A percentile compares a stretch with the other conserved stretches of the same genome.
Evolutionary conservation across 129 eudicot genomes (phyloP).

Genomic region (Lactuca saligna): DNA sequence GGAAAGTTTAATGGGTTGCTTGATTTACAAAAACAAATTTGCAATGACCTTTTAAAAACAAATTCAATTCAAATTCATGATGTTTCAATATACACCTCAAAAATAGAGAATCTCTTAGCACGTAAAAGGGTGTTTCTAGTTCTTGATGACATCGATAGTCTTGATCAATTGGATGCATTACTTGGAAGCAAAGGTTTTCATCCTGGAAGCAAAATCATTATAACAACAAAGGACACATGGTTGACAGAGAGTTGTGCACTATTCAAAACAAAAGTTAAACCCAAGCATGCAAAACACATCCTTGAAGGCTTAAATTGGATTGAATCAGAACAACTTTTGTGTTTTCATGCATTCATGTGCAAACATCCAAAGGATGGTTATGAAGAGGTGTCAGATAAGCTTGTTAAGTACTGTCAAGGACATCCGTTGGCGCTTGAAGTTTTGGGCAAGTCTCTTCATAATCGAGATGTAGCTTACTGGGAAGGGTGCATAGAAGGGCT

Average conservation of each 20-base stretch:
- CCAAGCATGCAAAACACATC: constrained; percentile 1
- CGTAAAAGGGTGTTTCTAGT: background rate
- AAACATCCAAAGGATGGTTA: constrained; percentile 1
- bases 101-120: background rate
- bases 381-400: constrained; percentile 20
- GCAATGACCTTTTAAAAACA: constrained; percentile 15
- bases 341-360: constrained; percentile 35
- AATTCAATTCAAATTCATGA: background rate
- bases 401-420: constrained; percentile 24
- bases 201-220: constrained; percentile 40
- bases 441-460: constrained; percentile 27
- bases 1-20: background rate
- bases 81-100: constrained; percentile 11
- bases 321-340: constrained; percentile 29
- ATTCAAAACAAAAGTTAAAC: background rate
- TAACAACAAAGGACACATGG: constrained; percentile 17
- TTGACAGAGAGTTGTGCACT: constrained; percentile 9
- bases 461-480: constrained; percentile 16
- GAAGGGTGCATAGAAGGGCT: constrained; percentile 17
- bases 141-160: constrained; percentile 29
- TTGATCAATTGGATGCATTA: constrained; percentile 18
- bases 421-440: constrained; percentile 36
- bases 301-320: background rate
- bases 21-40: constrained; percentile 26
- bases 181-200: constrained; percentile 22